phyloP scores from a whole-genome alignment of 306 rosid genomes.

The Malus asiatica region DNA sequence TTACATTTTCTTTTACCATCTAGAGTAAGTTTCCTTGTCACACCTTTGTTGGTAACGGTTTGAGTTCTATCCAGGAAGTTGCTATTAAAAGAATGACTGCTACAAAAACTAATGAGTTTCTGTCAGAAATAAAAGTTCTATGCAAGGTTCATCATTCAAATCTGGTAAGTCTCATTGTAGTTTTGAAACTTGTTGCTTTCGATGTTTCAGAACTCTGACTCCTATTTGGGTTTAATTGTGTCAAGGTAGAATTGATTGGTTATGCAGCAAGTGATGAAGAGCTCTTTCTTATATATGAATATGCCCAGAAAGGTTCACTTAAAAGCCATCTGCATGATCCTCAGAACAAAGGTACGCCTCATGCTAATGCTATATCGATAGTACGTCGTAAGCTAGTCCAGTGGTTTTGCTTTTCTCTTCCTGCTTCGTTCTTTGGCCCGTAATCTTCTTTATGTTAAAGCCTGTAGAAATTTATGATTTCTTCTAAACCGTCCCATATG shows the following conservation, averaged over 20 bases:
- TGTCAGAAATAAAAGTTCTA: constrained; percentile 84
- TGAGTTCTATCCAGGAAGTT: constrained; percentile 63
- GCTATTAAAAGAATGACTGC: constrained; percentile 96
- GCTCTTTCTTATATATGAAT: constrained; percentile 81
- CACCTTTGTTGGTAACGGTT: constrained; percentile 15
- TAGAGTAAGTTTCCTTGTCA: constrained; percentile 7
- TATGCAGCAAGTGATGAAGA: constrained; percentile 84
- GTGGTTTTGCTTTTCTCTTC: background rate
- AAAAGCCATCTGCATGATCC: constrained; percentile 90
- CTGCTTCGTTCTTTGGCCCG: background rate
- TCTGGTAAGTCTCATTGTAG: constrained; percentile 52
- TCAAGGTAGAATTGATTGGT: constrained; percentile 99
- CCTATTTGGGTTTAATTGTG: constrained; percentile 30
- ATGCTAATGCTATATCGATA: constrained; percentile 1
- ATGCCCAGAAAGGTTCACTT: constrained; percentile 92
- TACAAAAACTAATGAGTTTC: constrained; percentile 82
- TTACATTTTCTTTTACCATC: background rate
- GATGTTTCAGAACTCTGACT: constrained; percentile 33
- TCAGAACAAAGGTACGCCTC: constrained; percentile 73
- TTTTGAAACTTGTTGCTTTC: constrained; percentile 24
- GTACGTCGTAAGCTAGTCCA: background rate
- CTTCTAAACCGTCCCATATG: too few species aligned
- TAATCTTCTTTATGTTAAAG: background rate
- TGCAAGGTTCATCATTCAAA: constrained; percentile 97
- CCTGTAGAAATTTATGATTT: background rate